Percentiles rank a stretch among this genome's conserved stretches.
phyloP scores from a whole-genome alignment of 139 green algal genomes.

The Closterium sp. region DNA sequence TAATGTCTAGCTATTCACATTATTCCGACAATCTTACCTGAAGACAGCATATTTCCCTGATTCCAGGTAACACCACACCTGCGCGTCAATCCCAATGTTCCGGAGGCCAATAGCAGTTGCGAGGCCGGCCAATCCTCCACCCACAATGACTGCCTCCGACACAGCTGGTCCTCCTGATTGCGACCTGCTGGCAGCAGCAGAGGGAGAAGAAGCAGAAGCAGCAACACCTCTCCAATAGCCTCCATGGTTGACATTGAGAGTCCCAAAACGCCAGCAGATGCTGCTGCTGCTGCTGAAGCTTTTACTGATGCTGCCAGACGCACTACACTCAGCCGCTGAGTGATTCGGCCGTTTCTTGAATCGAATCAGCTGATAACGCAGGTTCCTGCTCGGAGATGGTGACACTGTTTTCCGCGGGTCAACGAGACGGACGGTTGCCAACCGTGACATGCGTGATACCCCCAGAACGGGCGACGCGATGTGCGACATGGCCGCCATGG shows the following conservation, averaged over 20 bases:
- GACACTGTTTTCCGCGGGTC: not conserved
- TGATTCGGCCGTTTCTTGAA: not conserved
- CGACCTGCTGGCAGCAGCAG: not conserved
- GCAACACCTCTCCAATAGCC: not conserved
- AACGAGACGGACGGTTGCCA: not conserved
- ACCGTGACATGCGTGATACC: not conserved
- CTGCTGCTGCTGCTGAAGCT: too few species aligned
- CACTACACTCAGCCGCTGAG: not conserved
- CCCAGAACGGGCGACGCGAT: not conserved
- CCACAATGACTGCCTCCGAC: conserved; percentile 5
- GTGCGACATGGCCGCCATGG: not conserved
- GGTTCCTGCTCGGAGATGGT: not conserved
- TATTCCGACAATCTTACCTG: too few species aligned
- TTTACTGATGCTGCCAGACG: not conserved
- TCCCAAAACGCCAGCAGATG: too few species aligned
- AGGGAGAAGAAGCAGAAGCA: too few species aligned
- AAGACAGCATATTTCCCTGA: too few species aligned
- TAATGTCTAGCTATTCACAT: too few species aligned
- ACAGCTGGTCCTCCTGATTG: not conserved
- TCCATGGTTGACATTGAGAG: not conserved
- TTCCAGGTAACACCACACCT: not conserved
- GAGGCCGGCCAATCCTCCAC: conserved; percentile 10
- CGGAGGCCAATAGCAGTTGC: conserved; percentile 8
- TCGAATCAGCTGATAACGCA: not conserved
- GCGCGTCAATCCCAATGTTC: conserved; percentile 10